phyloP scores from a whole-genome alignment of 192 early-diverging fungal species.

The Coemansia sp. region DNA sequence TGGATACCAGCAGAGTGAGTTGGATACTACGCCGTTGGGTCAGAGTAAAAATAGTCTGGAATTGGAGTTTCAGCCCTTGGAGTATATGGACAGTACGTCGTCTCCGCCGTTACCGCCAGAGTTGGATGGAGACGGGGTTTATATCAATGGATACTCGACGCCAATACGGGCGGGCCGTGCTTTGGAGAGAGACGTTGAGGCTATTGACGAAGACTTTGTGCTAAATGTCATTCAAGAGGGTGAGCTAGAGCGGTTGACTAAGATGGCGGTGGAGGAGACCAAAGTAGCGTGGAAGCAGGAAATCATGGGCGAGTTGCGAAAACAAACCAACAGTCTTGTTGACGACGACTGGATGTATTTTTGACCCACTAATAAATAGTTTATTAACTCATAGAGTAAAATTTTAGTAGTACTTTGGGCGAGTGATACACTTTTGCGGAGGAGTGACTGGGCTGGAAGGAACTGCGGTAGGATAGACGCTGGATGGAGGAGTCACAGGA shows the following conservation, averaged over 20 bases:
- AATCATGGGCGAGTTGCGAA: conserved; percentile 24
- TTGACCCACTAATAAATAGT: neutral
- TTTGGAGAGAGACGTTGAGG: neutral
- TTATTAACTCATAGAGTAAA: neutral
- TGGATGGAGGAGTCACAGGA: neutral
- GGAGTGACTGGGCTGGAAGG: neutral
- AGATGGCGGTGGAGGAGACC: conserved; percentile 28
- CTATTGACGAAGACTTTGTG: conserved; percentile 42
- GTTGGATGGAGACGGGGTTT: neutral
- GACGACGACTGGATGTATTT: conserved; percentile 47
- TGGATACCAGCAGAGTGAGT: neutral
- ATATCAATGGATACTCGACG: neutral
- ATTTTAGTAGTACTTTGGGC: conserved; percentile 10
- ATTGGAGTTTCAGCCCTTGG: neutral
- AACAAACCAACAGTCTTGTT: conserved; percentile 31
- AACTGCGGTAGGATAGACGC: conserved; percentile 3
- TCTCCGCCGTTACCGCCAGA: neutral
- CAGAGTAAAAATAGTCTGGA: neutral
- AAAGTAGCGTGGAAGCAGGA: conserved; percentile 26
- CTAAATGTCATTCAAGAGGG: conserved; percentile 47
- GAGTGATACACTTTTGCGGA: conserved; percentile 29
- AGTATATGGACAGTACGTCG: neutral
- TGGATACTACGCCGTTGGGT: neutral
- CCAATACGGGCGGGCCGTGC: neutral
- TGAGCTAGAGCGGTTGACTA: conserved; percentile 37